Percentiles rank a stretch among this genome's conserved stretches.
Evolutionary conservation across 2,329 filamentous ascomycete species (phyloP).

Genomic region (Colletotrichum somersetense): DNA sequence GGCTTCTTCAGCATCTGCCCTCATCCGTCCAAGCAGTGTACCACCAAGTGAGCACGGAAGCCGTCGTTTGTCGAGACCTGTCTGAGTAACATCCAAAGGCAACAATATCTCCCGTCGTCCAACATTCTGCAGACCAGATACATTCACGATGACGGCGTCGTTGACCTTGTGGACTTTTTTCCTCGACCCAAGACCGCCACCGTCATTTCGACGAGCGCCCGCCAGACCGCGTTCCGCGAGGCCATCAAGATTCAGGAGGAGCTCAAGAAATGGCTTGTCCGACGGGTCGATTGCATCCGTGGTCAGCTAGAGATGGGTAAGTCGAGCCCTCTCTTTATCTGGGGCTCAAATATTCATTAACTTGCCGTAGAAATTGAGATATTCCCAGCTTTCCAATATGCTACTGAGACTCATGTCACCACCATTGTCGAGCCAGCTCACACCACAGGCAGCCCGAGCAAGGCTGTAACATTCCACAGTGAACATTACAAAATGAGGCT

Average conservation of each 20-base stretch:
- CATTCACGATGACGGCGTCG: constrained; percentile 80
- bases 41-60: constrained; percentile 65
- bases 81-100: constrained; percentile 48
- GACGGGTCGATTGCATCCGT: constrained; percentile 79
- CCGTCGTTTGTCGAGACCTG: background rate
- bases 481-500: constrained; percentile 72
- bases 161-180: constrained; percentile 82
- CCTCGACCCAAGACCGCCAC: constrained; percentile 73
- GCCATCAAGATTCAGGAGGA: constrained; percentile 67
- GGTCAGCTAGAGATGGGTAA: constrained; percentile 72
- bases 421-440: constrained; percentile 63
- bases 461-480: constrained; percentile 73
- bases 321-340: constrained; percentile 1
- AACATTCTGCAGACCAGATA: constrained; percentile 84
- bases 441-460: constrained; percentile 61
- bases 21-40: constrained; percentile 63
- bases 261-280: constrained; percentile 78
- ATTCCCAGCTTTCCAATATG: constrained; percentile 81
- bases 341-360: background rate
- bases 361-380: constrained; percentile 70
- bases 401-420: constrained; percentile 71
- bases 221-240: constrained; percentile 67
- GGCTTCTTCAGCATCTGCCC: constrained; percentile 79
- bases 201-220: constrained; percentile 60
- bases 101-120: constrained; percentile 81